phyloP scores from a whole-genome alignment of 2,329 filamentous ascomycete species.

The Diatrype stigma region DNA sequence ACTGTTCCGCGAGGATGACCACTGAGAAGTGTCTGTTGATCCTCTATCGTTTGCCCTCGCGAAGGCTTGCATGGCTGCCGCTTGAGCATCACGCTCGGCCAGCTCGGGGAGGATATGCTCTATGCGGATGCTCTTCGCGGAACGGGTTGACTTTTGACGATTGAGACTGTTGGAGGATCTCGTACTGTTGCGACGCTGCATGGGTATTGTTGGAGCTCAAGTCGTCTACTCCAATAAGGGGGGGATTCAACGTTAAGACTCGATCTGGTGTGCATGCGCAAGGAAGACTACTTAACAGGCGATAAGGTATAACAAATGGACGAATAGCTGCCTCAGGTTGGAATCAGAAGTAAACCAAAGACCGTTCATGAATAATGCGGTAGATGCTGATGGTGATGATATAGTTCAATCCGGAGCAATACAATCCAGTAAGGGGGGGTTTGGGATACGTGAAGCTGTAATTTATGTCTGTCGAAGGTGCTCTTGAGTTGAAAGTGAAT shows the following conservation, averaged over 20 bases:
- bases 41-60: slow-evolving; percentile 42
- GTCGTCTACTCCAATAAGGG: not conserved
- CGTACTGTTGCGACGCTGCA: slow-evolving; percentile 48
- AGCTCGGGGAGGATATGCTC: slow-evolving; percentile 45
- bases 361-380: slow-evolving; percentile 13
- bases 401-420: slow-evolving; percentile 18
- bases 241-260: not conserved
- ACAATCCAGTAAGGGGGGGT: slow-evolving; percentile 18
- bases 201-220: slow-evolving; percentile 19
- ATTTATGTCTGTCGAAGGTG: not conserved
- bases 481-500: not conserved
- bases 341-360: slow-evolving; percentile 25
- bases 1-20: slow-evolving; percentile 27
- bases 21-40: slow-evolving; percentile 29
- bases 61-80: slow-evolving; percentile 60
- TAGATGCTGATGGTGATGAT: slow-evolving; percentile 19
- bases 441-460: slow-evolving; percentile 14
- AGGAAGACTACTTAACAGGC: not conserved
- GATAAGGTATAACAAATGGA: slow-evolving; percentile 9
- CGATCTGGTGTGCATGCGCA: not conserved
- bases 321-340: slow-evolving; percentile 5
- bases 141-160: slow-evolving; percentile 52
- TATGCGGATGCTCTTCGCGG: slow-evolving; percentile 41
- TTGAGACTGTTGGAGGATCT: slow-evolving; percentile 38
- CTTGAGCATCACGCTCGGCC: slow-evolving; percentile 56